Evolutionary conservation across 352 stramenopile species (phyloP).

Genomic region (Phytopythium aichiense): DNA sequence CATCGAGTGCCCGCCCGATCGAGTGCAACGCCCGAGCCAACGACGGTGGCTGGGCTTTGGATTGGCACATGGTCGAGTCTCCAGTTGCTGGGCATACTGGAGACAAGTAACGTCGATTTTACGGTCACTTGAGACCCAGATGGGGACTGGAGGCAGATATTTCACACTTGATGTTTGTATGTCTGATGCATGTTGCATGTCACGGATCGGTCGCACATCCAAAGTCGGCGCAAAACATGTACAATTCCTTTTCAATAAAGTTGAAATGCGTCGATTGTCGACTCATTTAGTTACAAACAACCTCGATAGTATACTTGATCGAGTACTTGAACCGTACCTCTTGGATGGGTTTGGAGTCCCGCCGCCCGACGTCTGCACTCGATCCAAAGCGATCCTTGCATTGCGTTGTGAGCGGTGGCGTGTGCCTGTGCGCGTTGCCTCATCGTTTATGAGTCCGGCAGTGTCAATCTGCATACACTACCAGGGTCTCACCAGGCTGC

Average conservation of each 20-base stretch:
- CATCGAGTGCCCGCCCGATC: background rate
- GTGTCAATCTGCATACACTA: no score
- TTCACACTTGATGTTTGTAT: background rate
- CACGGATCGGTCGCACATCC: background rate
- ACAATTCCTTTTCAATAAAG: background rate
- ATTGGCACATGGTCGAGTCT: background rate
- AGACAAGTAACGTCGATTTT: background rate
- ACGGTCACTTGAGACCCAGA: background rate
- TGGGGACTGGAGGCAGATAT: background rate
- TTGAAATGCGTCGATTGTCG: background rate
- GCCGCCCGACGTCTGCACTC: background rate
- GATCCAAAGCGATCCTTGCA: background rate
- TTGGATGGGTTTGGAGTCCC: background rate
- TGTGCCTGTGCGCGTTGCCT: background rate
- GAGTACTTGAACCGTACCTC: slow-evolving; percentile 3
- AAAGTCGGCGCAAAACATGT: background rate
- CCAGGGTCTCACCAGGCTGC: no score
- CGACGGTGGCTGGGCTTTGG: background rate
- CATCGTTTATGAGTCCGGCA: background rate
- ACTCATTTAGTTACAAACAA: background rate
- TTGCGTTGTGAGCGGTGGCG: background rate
- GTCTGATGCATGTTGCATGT: background rate
- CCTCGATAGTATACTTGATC: background rate
- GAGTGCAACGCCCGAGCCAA: background rate
- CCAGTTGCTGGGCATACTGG: background rate